Base-by-base conservation (phyloP, 176 grass and related monocot genomes). In the Tillandsia leiboldiana region DNA sequence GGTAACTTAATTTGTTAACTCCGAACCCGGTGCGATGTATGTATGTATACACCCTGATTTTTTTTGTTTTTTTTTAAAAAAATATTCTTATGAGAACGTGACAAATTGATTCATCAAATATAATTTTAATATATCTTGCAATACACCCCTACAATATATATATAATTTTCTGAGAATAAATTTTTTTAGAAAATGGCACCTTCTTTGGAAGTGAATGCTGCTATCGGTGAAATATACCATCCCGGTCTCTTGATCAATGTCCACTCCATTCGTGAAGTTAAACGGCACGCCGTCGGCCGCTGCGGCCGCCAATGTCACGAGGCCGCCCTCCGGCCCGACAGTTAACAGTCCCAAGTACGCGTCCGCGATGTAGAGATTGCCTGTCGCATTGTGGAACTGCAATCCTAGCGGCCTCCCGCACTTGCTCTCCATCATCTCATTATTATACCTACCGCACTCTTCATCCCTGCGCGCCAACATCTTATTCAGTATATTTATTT, bases 191-290 rank as follows among this genome's bases (percentile, higher is more conserved):
- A 10, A 1, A 64, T 62, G 18, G 82, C 42, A 96, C 92, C 78
- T 84, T 47, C 93, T 85, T 26, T 67, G 77, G 59, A 52, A 83
- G 48, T 70, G 29, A 49, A 70, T 81, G 83, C 93, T 97, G 72
- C 93, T 97, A 53, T 90, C 89, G 1, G 84, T 92, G 86, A 97
- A 97, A 77, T 92, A 97, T 12, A 97, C 89, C 9, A 75, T 74
- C 3, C 86, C 93, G 11, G 86, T 97, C 24, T 77, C 23, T 80
- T 97, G 93, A 73, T 97, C 86, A 29, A 97, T 79, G 33, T 97
- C 93, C 9, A 97, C 66, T 27, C 88, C 93, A 73, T 97, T 97
- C 11, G 79, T 64, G 67, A 97, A 92, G 67, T 76, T 80, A 68
- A 97, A 85, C 10, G 89, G 81, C 75, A 54, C 79, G 65, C 93